These are phyloP conservation scores for Gonium pectorale DNA, from an alignment of 139 green algal species.

Conservation along the genomic window DNA sequence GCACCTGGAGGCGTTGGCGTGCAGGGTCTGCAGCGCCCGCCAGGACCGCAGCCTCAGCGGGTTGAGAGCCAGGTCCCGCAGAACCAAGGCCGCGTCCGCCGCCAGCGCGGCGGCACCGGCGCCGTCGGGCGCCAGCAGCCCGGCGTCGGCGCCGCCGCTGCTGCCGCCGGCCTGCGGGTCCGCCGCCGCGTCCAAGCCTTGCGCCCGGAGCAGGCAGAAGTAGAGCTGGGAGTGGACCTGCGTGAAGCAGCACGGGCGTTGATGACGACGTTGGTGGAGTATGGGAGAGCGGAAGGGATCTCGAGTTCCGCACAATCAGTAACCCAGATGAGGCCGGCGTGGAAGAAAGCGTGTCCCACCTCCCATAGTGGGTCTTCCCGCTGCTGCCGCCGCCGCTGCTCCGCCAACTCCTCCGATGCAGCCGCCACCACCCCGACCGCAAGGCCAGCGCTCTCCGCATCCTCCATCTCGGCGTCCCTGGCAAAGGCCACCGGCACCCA, in stretches of 20 bases:
- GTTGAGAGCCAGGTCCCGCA: constrained; percentile 9
- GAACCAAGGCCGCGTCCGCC: neutral
- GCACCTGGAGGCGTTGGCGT: neutral
- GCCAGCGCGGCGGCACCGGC: neutral
- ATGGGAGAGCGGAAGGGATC: too few species aligned
- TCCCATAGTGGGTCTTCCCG: neutral
- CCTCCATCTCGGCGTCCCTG: too few species aligned
- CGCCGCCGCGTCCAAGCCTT: neutral
- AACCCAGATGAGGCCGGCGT: too few species aligned
- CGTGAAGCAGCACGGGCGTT: too few species aligned
- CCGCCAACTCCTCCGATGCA: neutral
- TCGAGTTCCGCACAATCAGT: too few species aligned
- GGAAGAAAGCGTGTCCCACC: too few species aligned
- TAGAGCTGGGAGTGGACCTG: constrained; percentile 27
- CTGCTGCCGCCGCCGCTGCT: neutral
- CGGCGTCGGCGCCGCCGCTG: neutral
- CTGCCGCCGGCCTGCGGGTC: neutral
- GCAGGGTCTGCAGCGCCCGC: neutral
- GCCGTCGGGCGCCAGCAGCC: neutral
- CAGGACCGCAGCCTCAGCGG: neutral
- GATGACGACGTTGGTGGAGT: too few species aligned
- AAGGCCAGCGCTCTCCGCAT: neutral
- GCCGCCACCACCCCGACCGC: neutral
- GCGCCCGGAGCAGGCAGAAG: constrained; percentile 24
- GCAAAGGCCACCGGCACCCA: too few species aligned